Evolutionary conservation across 129 eudicot genomes (phyloP).

Genomic region (Escallonia herrerae): DNA sequence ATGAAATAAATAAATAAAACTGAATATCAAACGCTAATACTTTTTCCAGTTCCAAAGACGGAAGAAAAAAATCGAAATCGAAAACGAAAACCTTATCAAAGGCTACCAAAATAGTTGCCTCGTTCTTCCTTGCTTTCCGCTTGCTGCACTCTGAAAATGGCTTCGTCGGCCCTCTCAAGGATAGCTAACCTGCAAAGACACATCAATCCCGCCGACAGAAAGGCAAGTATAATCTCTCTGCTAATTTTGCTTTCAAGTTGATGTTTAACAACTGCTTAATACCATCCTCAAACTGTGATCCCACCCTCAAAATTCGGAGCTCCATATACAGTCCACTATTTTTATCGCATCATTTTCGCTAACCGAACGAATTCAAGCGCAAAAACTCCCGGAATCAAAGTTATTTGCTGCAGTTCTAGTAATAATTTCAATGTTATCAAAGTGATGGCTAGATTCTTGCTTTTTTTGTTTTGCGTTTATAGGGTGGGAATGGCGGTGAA

Average conservation of each 20-base stretch:
- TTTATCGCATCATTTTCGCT: not conserved
- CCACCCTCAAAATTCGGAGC: too few relatives aligned
- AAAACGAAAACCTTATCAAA: too few relatives aligned
- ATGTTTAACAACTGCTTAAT: not conserved
- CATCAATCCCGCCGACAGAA: slow-evolving; percentile 30
- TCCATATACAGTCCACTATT: not conserved
- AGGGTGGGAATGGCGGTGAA: slow-evolving; percentile 38
- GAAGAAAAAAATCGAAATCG: too few relatives aligned
- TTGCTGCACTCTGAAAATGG: slow-evolving; percentile 24
- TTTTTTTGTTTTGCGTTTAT: not conserved
- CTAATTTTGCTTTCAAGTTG: too few relatives aligned
- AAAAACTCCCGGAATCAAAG: not conserved
- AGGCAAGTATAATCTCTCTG: slow-evolving; percentile 17
- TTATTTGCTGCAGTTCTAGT: not conserved
- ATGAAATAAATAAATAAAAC: too few relatives aligned
- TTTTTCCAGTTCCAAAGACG: too few relatives aligned
- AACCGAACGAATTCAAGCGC: not conserved
- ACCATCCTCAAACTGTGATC: not conserved
- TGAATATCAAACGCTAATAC: too few relatives aligned
- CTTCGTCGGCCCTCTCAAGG: slow-evolving; percentile 54
- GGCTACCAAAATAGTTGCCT: not conserved
- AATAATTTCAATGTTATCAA: too few relatives aligned
- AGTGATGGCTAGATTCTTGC: not conserved
- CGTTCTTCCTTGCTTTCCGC: not conserved
- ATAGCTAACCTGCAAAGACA: slow-evolving; percentile 53